Percentiles rank a stretch among this genome's conserved stretches.
Conservation (phyloP, 371 early-diverging fungal species). For the Chytridium lagenaria region DNA sequence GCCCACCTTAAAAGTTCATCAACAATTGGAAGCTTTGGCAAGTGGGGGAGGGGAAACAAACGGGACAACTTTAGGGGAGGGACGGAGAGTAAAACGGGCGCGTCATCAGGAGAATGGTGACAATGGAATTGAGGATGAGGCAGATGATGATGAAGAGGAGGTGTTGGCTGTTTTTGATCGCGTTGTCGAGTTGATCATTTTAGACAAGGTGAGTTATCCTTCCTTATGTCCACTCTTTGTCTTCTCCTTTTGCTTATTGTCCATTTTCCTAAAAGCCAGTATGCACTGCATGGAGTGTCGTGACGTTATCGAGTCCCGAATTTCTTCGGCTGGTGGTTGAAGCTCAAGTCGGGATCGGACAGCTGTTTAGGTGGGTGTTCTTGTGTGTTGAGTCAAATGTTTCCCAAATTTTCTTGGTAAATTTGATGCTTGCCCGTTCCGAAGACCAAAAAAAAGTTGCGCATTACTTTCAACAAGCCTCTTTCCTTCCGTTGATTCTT, state of each 20-base stretch:
- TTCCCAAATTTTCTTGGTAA: too few relatives aligned
- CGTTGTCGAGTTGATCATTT: conserved; percentile 37
- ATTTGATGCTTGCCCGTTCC: too few relatives aligned
- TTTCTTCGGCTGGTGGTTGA: conserved; percentile 39
- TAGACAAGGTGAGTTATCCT: conserved; percentile 22
- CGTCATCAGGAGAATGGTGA: too few relatives aligned
- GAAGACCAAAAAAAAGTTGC: too few relatives aligned
- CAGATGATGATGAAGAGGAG: neutral
- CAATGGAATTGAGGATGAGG: neutral
- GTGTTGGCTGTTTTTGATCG: conserved; percentile 36
- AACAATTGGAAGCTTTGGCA: too few relatives aligned
- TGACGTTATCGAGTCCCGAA: conserved; percentile 39
- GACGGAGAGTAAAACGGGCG: too few relatives aligned
- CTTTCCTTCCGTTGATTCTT: too few relatives aligned
- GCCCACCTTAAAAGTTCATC: too few relatives aligned
- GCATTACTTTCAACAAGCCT: too few relatives aligned
- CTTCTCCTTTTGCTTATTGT: conserved; percentile 3
- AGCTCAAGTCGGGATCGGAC: conserved; percentile 55
- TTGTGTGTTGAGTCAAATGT: too few relatives aligned
- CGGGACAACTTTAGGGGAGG: too few relatives aligned
- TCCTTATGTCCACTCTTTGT: neutral
- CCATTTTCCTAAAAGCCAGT: conserved; percentile 19
- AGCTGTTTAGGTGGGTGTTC: conserved; percentile 48
- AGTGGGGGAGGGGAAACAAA: too few relatives aligned
- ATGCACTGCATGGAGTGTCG: conserved; percentile 49